Conservation (phyloP, 305 asterid species). For the Fraxinus xanthoxyloides region DNA sequence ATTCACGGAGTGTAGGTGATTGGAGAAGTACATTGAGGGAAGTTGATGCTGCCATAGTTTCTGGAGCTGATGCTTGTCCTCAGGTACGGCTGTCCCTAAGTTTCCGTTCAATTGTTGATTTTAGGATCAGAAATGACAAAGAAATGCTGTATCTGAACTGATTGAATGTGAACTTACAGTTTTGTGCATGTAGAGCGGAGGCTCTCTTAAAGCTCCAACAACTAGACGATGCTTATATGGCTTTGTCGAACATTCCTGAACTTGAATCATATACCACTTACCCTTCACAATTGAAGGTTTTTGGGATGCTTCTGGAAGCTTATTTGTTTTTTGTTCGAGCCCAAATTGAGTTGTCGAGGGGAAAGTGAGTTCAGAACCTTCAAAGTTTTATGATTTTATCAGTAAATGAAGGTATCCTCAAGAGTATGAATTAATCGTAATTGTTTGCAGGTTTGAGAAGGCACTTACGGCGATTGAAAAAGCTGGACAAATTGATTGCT, state of each 20-base stretch:
- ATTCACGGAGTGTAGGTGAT: constrained; percentile 58
- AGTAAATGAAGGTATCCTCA: background rate
- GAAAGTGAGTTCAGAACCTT: constrained; percentile 54
- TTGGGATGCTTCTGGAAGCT: constrained; percentile 68
- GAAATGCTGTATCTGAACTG: constrained; percentile 25
- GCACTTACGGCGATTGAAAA: constrained; percentile 60
- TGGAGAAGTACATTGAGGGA: constrained; percentile 71
- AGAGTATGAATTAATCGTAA: constrained; percentile 14
- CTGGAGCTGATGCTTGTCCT: constrained; percentile 80
- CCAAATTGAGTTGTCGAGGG: constrained; percentile 66
- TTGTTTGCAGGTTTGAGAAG: constrained; percentile 60
- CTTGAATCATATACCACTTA: constrained; percentile 27
- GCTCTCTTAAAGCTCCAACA: constrained; percentile 79
- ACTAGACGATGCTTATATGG: constrained; percentile 55
- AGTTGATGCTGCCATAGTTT: constrained; percentile 65
- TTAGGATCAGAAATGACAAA: background rate
- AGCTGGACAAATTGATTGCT: constrained; percentile 62
- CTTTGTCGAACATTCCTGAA: constrained; percentile 44
- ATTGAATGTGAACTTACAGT: constrained; percentile 53
- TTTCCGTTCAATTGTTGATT: background rate
- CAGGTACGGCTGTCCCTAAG: constrained; percentile 44
- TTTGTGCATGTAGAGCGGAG: constrained; percentile 84
- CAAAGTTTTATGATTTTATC: background rate
- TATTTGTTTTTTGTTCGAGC: constrained; percentile 57
- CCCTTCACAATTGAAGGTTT: constrained; percentile 41